phyloP scores from a whole-genome alignment of 441 rosid species.

The Bocquillonia castaneifolia region DNA sequence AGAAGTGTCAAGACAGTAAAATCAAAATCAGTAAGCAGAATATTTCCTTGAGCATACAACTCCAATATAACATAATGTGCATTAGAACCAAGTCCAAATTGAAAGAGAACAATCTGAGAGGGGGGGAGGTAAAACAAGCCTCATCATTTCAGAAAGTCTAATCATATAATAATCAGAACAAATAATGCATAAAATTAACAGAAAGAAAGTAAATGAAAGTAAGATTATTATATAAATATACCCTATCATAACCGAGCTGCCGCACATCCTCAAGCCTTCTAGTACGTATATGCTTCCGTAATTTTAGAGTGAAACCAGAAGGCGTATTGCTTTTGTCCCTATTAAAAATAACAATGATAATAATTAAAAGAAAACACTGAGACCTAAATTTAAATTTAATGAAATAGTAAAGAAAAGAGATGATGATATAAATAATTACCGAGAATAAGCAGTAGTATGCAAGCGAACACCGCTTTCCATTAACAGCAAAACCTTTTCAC shows the following conservation, averaged over 20 bases:
- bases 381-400: too few relatives aligned
- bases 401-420: neutral
- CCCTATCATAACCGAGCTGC: slow-evolving; percentile 97
- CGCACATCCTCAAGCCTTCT: slow-evolving; percentile 97
- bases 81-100: slow-evolving; percentile 83
- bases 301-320: slow-evolving; percentile 91
- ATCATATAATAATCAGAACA: neutral
- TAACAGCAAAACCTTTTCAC: slow-evolving; percentile 81
- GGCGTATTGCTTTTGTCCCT: slow-evolving; percentile 98
- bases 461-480: slow-evolving; percentile 96
- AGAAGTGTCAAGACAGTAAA: slow-evolving; percentile 85
- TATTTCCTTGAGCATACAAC: slow-evolving; percentile 96
- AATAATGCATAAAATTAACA: neutral
- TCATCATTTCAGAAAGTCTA: neutral
- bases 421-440: slow-evolving; percentile 32
- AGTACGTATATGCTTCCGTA: slow-evolving; percentile 86
- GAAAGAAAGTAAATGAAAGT: neutral
- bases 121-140: neutral
- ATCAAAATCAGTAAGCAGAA: slow-evolving; percentile 85
- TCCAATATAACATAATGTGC: slow-evolving; percentile 90
- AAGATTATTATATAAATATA: slow-evolving; percentile 30
- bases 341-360: slow-evolving; percentile 8
- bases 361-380: too few relatives aligned
- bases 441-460: slow-evolving; percentile 79
- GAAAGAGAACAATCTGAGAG: slow-evolving; percentile 78